Conservation (phyloP, 257 asterid species). For the Fraxinus pennsylvanica region DNA sequence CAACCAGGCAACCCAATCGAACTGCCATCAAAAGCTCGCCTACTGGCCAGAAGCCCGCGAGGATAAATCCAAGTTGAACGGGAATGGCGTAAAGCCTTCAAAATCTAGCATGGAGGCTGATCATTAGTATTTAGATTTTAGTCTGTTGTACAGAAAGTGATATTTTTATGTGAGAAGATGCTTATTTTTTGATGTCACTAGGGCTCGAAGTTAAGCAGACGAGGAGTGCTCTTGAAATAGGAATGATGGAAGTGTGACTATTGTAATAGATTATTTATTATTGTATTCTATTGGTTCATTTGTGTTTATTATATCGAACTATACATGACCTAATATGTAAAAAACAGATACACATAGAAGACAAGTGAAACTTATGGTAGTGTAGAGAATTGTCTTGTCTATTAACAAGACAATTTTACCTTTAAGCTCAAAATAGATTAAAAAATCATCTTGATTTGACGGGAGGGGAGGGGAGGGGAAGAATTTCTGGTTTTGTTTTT, state of each 20-base stretch:
- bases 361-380: too few relatives aligned
- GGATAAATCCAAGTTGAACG: conserved; percentile 41
- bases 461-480: too few relatives aligned
- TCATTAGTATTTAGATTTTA: conserved; percentile 29
- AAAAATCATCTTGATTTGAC: too few relatives aligned
- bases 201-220: neutral
- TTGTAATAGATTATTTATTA: neutral
- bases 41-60: conserved; percentile 44
- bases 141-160: conserved; percentile 11
- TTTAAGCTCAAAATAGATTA: too few relatives aligned
- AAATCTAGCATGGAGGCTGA: conserved; percentile 31
- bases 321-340: neutral
- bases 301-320: neutral
- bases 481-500: too few relatives aligned
- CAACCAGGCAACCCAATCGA: conserved; percentile 45
- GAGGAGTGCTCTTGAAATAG: neutral
- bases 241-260: neutral
- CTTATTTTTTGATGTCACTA: neutral
- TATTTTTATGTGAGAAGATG: neutral
- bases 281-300: neutral
- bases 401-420: too few relatives aligned
- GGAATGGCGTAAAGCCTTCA: conserved; percentile 36
- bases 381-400: too few relatives aligned
- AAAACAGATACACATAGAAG: too few relatives aligned
- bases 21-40: conserved; percentile 47